Evolutionary conservation across 352 stramenopile genomes (phyloP).

Genomic region (Globisporangium mamillatum): DNA sequence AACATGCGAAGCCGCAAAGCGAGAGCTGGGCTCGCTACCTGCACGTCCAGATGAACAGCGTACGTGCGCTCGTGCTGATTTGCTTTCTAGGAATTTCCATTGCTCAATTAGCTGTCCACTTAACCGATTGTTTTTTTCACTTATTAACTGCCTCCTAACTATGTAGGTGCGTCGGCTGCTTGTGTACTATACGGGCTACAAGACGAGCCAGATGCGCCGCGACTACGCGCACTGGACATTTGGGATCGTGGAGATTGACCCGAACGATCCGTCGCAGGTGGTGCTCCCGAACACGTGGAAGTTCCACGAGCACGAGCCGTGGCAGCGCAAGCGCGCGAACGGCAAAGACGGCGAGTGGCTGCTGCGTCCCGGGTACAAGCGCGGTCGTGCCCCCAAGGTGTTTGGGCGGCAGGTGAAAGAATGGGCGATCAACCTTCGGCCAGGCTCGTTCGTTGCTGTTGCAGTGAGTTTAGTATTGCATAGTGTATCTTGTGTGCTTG

Average conservation of each 20-base stretch:
- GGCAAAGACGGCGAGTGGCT: constrained; percentile 78
- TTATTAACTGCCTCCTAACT: neutral
- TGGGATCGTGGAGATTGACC: constrained; percentile 64
- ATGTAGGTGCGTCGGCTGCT: constrained; percentile 65
- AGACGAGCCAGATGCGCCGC: constrained; percentile 64
- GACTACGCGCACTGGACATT: constrained; percentile 71
- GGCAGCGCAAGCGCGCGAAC: constrained; percentile 50
- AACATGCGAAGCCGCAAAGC: constrained; percentile 34
- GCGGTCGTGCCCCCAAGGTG: constrained; percentile 34
- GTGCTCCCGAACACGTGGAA: constrained; percentile 79
- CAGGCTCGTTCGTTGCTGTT: constrained; percentile 56
- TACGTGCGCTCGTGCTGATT: constrained; percentile 21
- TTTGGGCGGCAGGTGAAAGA: constrained; percentile 59
- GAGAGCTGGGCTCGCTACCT: constrained; percentile 68
- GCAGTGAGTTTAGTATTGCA: constrained; percentile 38
- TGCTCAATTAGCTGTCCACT: neutral
- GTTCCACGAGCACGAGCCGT: constrained; percentile 66
- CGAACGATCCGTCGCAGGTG: constrained; percentile 54
- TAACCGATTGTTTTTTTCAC: neutral
- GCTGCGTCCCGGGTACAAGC: constrained; percentile 48
- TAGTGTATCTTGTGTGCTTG: neutral
- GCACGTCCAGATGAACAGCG: constrained; percentile 69
- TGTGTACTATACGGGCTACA: constrained; percentile 83
- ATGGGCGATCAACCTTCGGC: constrained; percentile 49
- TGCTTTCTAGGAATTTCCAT: neutral